Conservation (phyloP, 805 yeast genomes). For the Saturnispora serradocipensis region DNA sequence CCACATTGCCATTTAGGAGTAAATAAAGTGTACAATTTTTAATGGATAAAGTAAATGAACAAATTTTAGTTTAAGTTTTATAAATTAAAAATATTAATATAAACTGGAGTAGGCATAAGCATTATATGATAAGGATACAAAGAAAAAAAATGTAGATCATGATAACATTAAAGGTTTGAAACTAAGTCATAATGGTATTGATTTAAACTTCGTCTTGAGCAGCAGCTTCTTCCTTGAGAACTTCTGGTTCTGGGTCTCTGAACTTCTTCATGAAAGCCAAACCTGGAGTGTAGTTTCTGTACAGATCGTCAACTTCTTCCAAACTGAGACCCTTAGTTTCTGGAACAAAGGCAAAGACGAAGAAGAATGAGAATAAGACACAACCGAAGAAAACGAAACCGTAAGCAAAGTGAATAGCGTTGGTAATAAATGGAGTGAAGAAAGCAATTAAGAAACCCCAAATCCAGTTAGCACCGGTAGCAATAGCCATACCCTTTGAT, state of each 20-base stretch:
- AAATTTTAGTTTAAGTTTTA: background rate
- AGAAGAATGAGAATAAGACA: conserved; percentile 42
- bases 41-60: background rate
- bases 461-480: conserved; percentile 58
- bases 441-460: conserved; percentile 50
- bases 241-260: conserved; percentile 12
- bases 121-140: background rate
- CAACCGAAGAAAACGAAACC: conserved; percentile 52
- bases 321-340: conserved; percentile 49
- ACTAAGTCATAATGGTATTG: background rate
- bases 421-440: conserved; percentile 48
- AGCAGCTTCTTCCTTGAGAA: background rate
- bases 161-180: background rate
- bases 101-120: background rate
- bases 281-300: conserved; percentile 30
- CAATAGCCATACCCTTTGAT: conserved; percentile 54
- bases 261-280: conserved; percentile 20
- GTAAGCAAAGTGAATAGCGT: conserved; percentile 46
- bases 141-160: background rate
- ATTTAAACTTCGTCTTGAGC: conserved; percentile 1
- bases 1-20: background rate
- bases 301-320: conserved; percentile 49
- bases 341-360: conserved; percentile 43
- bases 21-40: background rate
- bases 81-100: background rate